Evolutionary conservation across 2,329 filamentous ascomycete genomes (phyloP).

Genomic region (Epichloe sp.): DNA sequence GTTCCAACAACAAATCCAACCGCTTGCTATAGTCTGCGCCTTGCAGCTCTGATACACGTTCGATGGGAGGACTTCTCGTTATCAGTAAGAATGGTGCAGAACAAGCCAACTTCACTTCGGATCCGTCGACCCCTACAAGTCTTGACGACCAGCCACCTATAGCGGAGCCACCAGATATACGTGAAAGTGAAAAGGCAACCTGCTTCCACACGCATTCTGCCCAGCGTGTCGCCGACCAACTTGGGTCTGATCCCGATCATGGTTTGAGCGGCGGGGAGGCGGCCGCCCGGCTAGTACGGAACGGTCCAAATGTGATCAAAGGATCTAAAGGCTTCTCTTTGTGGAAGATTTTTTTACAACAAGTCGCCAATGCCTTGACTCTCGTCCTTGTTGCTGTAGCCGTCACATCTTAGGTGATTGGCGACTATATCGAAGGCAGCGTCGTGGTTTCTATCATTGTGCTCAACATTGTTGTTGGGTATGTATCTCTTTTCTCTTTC

Average conservation of each 20-base stretch:
- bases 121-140: slow-evolving; percentile 22
- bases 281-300: slow-evolving; percentile 46
- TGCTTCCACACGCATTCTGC: slow-evolving; percentile 24
- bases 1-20: slow-evolving; percentile 4
- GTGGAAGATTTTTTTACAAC: slow-evolving; percentile 65
- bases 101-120: slow-evolving; percentile 25
- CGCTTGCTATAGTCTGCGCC: slow-evolving; percentile 3
- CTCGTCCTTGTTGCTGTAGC: slow-evolving; percentile 64
- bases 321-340: slow-evolving; percentile 57
- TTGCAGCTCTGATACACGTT: slow-evolving; percentile 18
- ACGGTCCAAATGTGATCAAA: slow-evolving; percentile 61
- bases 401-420: slow-evolving; percentile 52
- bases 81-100: slow-evolving; percentile 28
- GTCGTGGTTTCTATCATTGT: slow-evolving; percentile 52
- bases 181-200: slow-evolving; percentile 17
- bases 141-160: slow-evolving; percentile 28
- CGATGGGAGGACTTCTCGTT: slow-evolving; percentile 28
- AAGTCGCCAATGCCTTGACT: slow-evolving; percentile 66
- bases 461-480: slow-evolving; percentile 56
- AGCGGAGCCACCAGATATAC: slow-evolving; percentile 23
- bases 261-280: slow-evolving; percentile 52
- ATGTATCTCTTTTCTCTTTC: slow-evolving; percentile 15
- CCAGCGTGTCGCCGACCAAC: slow-evolving; percentile 20
- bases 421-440: slow-evolving; percentile 49
- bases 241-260: slow-evolving; percentile 36